phyloP scores from a whole-genome alignment of 305 asterid species.

The Fraxinus xanthoxyloides region DNA sequence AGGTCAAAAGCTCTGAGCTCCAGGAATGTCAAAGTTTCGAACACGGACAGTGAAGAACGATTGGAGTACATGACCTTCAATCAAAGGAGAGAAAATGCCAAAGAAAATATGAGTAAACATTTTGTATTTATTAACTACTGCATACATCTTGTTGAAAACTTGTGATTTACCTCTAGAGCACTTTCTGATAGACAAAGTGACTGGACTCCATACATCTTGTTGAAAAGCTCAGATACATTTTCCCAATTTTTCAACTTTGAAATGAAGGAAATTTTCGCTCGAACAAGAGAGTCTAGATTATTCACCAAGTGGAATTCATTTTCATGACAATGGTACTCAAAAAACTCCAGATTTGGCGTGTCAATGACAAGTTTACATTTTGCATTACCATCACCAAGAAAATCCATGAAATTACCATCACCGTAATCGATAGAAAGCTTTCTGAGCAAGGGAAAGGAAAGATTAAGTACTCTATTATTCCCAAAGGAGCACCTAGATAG shows the following conservation, averaged over 20 bases:
- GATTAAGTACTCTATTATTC: neutral
- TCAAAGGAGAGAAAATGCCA: neutral
- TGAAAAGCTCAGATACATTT: neutral
- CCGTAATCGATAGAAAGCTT: neutral
- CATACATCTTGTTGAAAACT: too few species aligned
- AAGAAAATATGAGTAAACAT: neutral
- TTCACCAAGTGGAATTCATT: neutral
- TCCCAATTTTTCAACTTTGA: neutral
- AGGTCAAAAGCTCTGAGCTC: neutral
- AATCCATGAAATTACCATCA: neutral
- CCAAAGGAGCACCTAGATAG: neutral
- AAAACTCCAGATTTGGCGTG: neutral
- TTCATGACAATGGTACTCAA: neutral
- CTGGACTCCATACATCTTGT: neutral
- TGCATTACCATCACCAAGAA: neutral
- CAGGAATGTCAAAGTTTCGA: neutral
- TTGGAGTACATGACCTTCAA: neutral
- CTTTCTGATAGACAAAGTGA: neutral
- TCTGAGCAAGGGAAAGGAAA: neutral
- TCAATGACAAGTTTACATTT: neutral
- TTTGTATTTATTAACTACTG: neutral
- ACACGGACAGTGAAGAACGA: neutral
- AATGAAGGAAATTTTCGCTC: neutral
- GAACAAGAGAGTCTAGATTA: neutral
- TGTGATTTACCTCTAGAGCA: neutral